Evolutionary conservation across 139 green algal genomes (phyloP), one percentile per base, ranked within the genome.

Genomic region (Yamagishiella unicocca): DNA sequence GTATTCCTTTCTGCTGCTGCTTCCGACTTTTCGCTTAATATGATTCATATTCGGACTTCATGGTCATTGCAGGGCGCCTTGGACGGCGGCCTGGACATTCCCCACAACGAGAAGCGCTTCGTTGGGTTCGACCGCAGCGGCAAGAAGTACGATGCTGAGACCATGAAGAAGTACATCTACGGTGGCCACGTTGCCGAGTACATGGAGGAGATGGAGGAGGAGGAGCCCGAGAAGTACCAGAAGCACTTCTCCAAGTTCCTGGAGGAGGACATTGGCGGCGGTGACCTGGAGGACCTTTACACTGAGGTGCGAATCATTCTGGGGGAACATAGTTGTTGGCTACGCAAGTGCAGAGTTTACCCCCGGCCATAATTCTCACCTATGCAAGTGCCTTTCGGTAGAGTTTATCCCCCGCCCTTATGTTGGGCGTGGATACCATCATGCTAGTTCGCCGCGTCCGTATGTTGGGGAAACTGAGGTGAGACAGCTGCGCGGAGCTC

Each of bases 21-120:
- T 66, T 35, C 25, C 19, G 9, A 6, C 14, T 75, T 85, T 75
- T 40, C 25, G 25, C 27, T n/a, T n/a, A n/a, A n/a, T n/a, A n/a
- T n/a, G n/a, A n/a, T n/a, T n/a, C n/a, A n/a, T n/a, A n/a, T n/a
- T n/a, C n/a, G n/a, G n/a, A n/a, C n/a, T n/a, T 40, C 22, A 64
- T 43, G 14, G 4, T 38, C 21, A 29, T 27, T 83, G 61, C 90
- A 98, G 96, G 98, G 98, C 86, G 98, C 97, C 19, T 90, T 98
- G 80, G 98, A 99, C 89, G 98, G 98, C 79, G 98, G 98, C 71
- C 91, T 99, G 82, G 95, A 99, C 94, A 98, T 99, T 78, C 98
- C 98, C 58, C 98, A 99, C 96, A 98, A 95, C 88, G 97, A 99
- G 87, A 99, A 99, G 96, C 95, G 98, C 78, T 98, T 98, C 91